Conservation (phyloP, 768 basidiomycete species). For the Termitomyces sp. region DNA sequence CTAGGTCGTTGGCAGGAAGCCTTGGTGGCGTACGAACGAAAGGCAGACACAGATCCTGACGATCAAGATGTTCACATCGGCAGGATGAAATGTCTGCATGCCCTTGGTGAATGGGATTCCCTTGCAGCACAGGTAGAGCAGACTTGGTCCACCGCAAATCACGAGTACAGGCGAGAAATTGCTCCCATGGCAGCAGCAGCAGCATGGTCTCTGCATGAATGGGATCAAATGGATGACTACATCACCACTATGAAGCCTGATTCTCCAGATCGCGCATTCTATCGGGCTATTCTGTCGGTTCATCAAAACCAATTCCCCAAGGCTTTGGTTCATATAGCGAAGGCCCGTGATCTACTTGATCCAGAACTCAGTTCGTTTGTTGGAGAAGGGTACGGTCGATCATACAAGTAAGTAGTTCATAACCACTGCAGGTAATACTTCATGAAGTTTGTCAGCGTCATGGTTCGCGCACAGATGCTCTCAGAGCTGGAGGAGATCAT, state of each 20-base stretch:
- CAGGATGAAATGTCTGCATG: constrained; percentile 93
- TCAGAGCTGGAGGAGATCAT: constrained; percentile 99
- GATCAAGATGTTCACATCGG: constrained; percentile 79
- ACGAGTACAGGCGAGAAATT: constrained; percentile 84
- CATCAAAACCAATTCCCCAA: constrained; percentile 96
- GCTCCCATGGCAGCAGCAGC: constrained; percentile 97
- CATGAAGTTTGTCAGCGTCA: constrained; percentile 48
- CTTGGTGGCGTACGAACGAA: constrained; percentile 76
- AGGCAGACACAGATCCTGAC: constrained; percentile 67
- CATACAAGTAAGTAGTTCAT: constrained; percentile 73
- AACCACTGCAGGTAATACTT: not conserved
- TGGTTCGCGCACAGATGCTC: constrained; percentile 98
- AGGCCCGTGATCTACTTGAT: constrained; percentile 88
- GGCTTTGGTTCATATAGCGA: constrained; percentile 84
- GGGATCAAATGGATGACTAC: constrained; percentile 98
- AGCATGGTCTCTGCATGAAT: constrained; percentile 93
- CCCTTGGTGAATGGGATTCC: constrained; percentile 96
- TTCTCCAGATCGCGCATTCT: constrained; percentile 92
- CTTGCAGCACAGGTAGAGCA: constrained; percentile 82
- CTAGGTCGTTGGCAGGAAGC: constrained; percentile 97
- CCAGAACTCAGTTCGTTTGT: constrained; percentile 88
- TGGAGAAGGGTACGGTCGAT: constrained; percentile 94
- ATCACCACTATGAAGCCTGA: constrained; percentile 90
- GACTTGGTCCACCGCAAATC: constrained; percentile 76
- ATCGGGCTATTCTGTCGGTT: constrained; percentile 90